These are phyloP conservation scores for Adenanthera pavonina DNA, from an alignment of 306 rosid species.

Conservation along the genomic window DNA sequence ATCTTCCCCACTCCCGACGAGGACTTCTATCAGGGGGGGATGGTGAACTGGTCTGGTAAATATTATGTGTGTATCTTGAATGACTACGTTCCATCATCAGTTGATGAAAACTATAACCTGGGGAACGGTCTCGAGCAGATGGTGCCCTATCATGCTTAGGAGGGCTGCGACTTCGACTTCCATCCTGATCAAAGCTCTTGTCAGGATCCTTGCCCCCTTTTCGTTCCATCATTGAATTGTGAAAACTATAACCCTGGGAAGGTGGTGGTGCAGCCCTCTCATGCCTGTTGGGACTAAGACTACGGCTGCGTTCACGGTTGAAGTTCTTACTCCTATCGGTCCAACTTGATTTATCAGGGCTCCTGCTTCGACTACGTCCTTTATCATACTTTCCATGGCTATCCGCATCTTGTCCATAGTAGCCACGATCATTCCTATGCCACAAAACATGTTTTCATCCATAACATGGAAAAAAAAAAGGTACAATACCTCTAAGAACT, in stretches of 20 bases:
- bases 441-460: conserved; percentile 30
- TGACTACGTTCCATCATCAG: conserved; percentile 58
- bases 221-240: conserved; percentile 71
- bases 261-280: conserved; percentile 44
- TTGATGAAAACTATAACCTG: conserved; percentile 66
- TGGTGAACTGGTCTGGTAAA: conserved; percentile 18
- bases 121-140: conserved; percentile 47
- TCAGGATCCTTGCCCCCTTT: conserved; percentile 48
- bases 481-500: not conserved
- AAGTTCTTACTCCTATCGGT: conserved; percentile 53
- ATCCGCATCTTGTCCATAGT: conserved; percentile 31
- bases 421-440: conserved; percentile 67
- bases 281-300: conserved; percentile 60
- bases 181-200: conserved; percentile 53
- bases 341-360: conserved; percentile 67
- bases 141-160: conserved; percentile 43
- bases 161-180: conserved; percentile 72
- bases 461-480: conserved; percentile 18
- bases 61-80: conserved; percentile 6
- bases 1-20: conserved; percentile 46
- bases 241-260: conserved; percentile 64
- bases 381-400: conserved; percentile 25
- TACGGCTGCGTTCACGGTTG: conserved; percentile 68
- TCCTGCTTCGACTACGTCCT: conserved; percentile 52
- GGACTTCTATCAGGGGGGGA: conserved; percentile 36